Evolutionary conservation across 2,329 filamentous ascomycete genomes (phyloP).

Genomic region (Cytospora piceicola): DNA sequence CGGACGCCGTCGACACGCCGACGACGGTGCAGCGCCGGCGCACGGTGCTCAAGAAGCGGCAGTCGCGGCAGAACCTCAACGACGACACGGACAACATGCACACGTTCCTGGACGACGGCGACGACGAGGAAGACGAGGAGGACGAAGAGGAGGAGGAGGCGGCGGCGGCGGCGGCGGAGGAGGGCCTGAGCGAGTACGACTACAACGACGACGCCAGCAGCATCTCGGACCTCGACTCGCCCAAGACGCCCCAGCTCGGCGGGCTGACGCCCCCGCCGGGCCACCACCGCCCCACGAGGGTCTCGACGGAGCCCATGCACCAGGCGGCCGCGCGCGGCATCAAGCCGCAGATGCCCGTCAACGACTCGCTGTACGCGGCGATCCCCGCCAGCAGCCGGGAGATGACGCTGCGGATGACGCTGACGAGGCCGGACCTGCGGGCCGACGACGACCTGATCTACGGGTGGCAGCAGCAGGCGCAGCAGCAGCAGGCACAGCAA

Average conservation of each 20-base stretch:
- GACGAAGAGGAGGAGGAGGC: conserved; percentile 47
- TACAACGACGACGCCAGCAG: conserved; percentile 55
- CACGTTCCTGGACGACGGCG: conserved; percentile 59
- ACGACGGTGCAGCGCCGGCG: conserved; percentile 38
- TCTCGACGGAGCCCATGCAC: conserved; percentile 36
- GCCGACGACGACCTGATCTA: conserved; percentile 74
- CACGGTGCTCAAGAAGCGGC: conserved; percentile 34
- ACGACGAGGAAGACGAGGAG: conserved; percentile 37
- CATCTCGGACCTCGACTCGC: conserved; percentile 61
- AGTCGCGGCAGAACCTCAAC: conserved; percentile 38
- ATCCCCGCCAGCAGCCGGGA: conserved; percentile 61
- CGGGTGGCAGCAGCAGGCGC: conserved; percentile 58
- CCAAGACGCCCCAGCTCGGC: conserved; percentile 58
- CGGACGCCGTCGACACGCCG: conserved; percentile 47
- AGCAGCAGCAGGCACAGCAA: not conserved
- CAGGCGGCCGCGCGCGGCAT: conserved; percentile 16
- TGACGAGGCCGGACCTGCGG: conserved; percentile 86
- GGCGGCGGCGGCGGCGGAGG: conserved; percentile 48
- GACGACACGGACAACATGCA: conserved; percentile 55
- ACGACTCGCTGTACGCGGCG: conserved; percentile 31
- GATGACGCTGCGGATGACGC: conserved; percentile 95
- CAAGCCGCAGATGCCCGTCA: not conserved
- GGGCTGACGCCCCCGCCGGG: conserved; percentile 33
- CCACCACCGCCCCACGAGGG: conserved; percentile 37
- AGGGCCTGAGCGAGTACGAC: conserved; percentile 34